Evolutionary conservation across 257 asterid genomes (phyloP).

Genomic region (Thymus quinquecostatus): DNA sequence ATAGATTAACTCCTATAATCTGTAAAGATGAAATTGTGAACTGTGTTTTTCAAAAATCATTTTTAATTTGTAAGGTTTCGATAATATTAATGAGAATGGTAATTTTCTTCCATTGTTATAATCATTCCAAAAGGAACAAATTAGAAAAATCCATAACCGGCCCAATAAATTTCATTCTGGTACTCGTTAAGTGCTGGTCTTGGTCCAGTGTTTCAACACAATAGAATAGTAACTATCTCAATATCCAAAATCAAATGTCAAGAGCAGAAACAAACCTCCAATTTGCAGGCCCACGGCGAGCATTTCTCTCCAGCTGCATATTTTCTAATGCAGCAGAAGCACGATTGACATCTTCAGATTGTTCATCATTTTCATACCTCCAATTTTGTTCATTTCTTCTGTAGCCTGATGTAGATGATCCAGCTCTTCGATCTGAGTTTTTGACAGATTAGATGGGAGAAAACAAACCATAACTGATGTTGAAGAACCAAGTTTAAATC

Average conservation of each 20-base stretch:
- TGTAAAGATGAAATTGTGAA: too few relatives aligned
- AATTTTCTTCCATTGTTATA: too few relatives aligned
- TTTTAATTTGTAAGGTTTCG: too few relatives aligned
- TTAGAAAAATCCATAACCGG: not conserved
- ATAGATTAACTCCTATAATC: too few relatives aligned
- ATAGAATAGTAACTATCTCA: not conserved
- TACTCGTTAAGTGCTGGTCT: not conserved
- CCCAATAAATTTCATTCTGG: not conserved
- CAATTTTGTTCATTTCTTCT: conserved; percentile 76
- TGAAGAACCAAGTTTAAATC: conserved; percentile 23
- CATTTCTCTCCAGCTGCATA: conserved; percentile 83
- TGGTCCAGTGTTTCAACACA: not conserved
- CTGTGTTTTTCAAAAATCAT: too few relatives aligned
- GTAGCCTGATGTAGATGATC: conserved; percentile 78
- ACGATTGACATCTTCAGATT: conserved; percentile 63
- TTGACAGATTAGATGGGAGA: conserved; percentile 24
- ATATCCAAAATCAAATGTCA: not conserved
- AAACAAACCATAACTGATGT: conserved; percentile 5
- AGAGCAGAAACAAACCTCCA: conserved; percentile 71
- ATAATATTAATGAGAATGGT: too few relatives aligned
- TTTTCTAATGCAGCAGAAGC: conserved; percentile 87
- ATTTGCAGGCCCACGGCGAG: conserved; percentile 64
- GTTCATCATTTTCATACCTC: conserved; percentile 76
- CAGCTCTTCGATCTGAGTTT: conserved; percentile 70
- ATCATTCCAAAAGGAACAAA: not conserved